Conservation (phyloP, 139 green algal species). For the Tetradesmus lagerheimii region DNA sequence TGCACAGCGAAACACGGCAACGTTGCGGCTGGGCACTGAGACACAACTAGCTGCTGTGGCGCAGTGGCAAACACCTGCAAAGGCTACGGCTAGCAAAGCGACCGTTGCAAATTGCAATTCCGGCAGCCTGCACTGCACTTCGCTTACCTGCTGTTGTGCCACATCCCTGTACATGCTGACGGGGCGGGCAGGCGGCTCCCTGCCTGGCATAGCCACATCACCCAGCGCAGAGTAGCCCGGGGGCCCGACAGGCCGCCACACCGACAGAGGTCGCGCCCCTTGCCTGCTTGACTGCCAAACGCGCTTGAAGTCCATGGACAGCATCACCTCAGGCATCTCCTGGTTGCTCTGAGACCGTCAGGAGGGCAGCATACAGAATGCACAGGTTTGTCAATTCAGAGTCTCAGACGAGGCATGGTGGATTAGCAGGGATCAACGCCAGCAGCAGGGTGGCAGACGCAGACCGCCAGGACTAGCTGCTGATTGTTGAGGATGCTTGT, state of each 20-base stretch:
- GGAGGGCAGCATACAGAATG: slow-evolving; percentile 19
- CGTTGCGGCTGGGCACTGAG: neutral
- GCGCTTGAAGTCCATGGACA: slow-evolving; percentile 65
- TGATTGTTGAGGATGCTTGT: too few relatives aligned
- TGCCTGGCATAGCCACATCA: slow-evolving; percentile 75
- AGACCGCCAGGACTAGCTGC: too few relatives aligned
- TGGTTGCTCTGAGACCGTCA: slow-evolving; percentile 33
- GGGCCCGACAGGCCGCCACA: slow-evolving; percentile 75
- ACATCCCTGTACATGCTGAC: slow-evolving; percentile 78
- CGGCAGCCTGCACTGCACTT: neutral
- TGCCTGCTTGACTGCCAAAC: slow-evolving; percentile 20
- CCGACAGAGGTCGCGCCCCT: slow-evolving; percentile 54
- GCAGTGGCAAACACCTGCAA: neutral
- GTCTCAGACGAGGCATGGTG: too few relatives aligned
- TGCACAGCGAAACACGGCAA: neutral
- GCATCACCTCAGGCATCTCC: slow-evolving; percentile 64
- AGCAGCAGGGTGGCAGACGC: too few relatives aligned
- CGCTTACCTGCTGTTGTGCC: slow-evolving; percentile 34
- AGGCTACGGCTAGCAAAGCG: neutral
- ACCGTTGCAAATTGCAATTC: neutral
- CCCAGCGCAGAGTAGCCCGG: slow-evolving; percentile 75
- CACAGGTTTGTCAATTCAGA: too few relatives aligned
- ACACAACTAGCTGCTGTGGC: neutral
- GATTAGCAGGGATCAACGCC: too few relatives aligned
- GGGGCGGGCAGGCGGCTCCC: slow-evolving; percentile 72